phyloP scores from a whole-genome alignment of 768 basidiomycete species.

The Auricularia auricula-judae region DNA sequence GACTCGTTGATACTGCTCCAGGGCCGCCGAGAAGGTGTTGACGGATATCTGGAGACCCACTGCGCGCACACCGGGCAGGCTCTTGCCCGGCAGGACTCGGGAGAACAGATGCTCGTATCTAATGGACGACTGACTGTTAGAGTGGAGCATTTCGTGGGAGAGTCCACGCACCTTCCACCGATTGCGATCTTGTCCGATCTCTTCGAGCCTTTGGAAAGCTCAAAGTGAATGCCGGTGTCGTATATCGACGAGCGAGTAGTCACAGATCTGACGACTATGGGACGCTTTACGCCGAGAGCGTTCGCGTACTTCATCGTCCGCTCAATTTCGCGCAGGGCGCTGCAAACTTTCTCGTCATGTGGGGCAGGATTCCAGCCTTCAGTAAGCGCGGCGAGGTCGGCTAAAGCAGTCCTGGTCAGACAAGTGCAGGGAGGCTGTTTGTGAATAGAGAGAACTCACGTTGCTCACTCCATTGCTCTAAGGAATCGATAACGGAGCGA shows the following conservation, averaged over 20 bases:
- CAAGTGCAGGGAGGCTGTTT: background rate
- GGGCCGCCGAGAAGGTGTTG: slow-evolving; percentile 60
- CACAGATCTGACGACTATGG: slow-evolving; percentile 58
- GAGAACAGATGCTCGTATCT: slow-evolving; percentile 68
- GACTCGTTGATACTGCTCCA: slow-evolving; percentile 60
- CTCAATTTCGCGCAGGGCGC: slow-evolving; percentile 50
- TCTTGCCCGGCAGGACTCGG: slow-evolving; percentile 45
- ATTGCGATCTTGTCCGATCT: slow-evolving; percentile 61
- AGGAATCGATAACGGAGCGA: background rate
- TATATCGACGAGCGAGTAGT: slow-evolving; percentile 64
- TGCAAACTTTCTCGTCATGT: slow-evolving; percentile 45
- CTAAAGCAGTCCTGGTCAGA: background rate
- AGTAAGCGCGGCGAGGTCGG: background rate
- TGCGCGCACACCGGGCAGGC: slow-evolving; percentile 44
- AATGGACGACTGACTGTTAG: background rate
- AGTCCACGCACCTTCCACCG: slow-evolving; percentile 58
- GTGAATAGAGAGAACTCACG: background rate
- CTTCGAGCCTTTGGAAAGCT: slow-evolving; percentile 58
- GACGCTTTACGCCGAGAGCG: slow-evolving; percentile 50
- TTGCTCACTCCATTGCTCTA: background rate
- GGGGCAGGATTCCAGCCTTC: background rate
- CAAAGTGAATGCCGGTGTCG: slow-evolving; percentile 57
- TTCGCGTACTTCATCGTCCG: slow-evolving; percentile 47
- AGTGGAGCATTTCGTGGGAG: background rate
- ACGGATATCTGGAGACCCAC: slow-evolving; percentile 67